Evolutionary conservation across 2,329 filamentous ascomycete genomes (phyloP), one percentile per base, ranked within the genome.

Genomic region (Xenoacremonium recifei): DNA sequence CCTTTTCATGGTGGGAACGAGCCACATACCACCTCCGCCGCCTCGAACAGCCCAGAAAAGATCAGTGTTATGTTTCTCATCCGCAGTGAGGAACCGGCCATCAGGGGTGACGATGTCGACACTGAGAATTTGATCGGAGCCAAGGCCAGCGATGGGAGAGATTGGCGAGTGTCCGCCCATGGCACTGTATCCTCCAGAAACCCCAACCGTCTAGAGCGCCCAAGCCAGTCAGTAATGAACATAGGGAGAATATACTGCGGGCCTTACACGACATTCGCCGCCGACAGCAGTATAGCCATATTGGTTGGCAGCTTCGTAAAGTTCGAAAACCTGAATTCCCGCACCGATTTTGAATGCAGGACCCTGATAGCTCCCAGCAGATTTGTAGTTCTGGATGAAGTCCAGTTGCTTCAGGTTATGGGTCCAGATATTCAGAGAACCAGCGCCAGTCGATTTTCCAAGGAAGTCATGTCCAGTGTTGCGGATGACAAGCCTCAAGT

Each of bases 381-480:
- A 49, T 46, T 55, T 44, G 48, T 58, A 61, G 27, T 50, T 27
- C 12, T 52, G 20, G 20, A 60, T 37, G 19, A 57, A 39, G 42
- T 57, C 35, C 15, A 58, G 48, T 9, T 69, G 62, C 51, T 77
- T 73, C 35, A 82, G 67, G 50, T 71, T 60, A 47, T 80, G 77
- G 10, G 73, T 80, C 71, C 80, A 82, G 37, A 82, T 66, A 7
- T 70, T 67, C 4, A 82, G 59, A 1, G 75, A 67, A 4, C 80
- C 80, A 21, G 72, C 73, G 16, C 80, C 81, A 0, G 78, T 78
- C 2, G 74, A 78, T 39, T 76, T 76, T 35, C 80, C 81, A 17
- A 64, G 59, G 55, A 71, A 73, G 48, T 73, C 70, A 48, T 76
- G 73, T 39, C 71, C 72, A 1, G 71, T 76, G 59, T 75, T 60